phyloP scores from a whole-genome alignment of 2,329 filamentous ascomycete species.

The Alternaria ventricosa region DNA sequence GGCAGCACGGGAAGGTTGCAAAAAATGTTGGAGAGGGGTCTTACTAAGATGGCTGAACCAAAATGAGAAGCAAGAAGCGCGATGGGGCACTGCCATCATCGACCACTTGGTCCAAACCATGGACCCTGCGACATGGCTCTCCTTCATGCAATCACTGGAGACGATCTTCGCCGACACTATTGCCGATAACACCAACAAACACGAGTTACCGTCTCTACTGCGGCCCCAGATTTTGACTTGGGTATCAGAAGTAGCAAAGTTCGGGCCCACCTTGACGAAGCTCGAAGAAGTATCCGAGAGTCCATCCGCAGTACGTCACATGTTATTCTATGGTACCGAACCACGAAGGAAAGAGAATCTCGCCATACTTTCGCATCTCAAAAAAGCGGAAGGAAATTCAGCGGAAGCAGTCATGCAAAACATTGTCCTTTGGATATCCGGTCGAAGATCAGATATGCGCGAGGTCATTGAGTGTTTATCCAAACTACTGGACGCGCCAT shows the following conservation, averaged over 20 bases:
- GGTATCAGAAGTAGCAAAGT: constrained; percentile 6
- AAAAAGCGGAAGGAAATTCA: constrained; percentile 9
- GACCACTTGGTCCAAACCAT: constrained; percentile 25
- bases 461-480: constrained; percentile 22
- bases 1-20: constrained; percentile 3
- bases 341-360: constrained; percentile 15
- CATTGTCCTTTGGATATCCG: constrained; percentile 17
- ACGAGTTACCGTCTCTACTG: constrained; percentile 10
- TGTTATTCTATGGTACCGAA: constrained; percentile 22
- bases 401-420: constrained; percentile 30
- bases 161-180: constrained; percentile 22
- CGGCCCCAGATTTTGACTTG: constrained; percentile 4
- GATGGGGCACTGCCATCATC: constrained; percentile 2
- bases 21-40: constrained; percentile 31
- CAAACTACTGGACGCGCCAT: constrained; percentile 15
- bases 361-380: constrained; percentile 24
- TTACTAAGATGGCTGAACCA: constrained; percentile 22
- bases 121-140: constrained; percentile 27
- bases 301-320: constrained; percentile 14
- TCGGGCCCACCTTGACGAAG: constrained; percentile 16
- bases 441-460: constrained; percentile 10
- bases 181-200: constrained; percentile 10
- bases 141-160: constrained; percentile 28
- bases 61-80: constrained; percentile 4
- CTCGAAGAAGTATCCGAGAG: constrained; percentile 22